Evolutionary conservation across 371 early-diverging fungal genomes (phyloP), one percentile per base, ranked within the genome.

Genomic region (Rhizomucor miehei): DNA sequence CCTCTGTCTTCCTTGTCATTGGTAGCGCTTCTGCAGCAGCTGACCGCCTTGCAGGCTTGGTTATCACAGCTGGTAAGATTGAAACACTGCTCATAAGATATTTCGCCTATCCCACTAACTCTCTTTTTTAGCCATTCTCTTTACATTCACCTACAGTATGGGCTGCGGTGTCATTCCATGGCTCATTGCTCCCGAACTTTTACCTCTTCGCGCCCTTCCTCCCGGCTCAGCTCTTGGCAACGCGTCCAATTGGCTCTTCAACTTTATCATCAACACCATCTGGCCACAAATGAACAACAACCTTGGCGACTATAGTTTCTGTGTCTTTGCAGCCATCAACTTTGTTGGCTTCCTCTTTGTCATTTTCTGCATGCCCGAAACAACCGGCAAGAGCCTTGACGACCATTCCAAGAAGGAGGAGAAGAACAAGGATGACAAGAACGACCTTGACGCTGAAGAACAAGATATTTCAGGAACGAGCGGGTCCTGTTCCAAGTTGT

Each of bases 121-220:
- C 2, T 14, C 47, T 25, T 23, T 4, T 25, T 21, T 47, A 47
- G 75, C 69, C n/a, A 40, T 76, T 20, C 21, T 70, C 20, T 76
- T 66, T 48, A 65, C 67, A 6, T 65, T 65, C 23, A 66, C 73
- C 3, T 76, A 76, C 53, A 61, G 63, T 51, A 64, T 67, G 57
- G 77, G 77, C 13, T 76, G 77, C 56, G 77, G 77, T 65, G 77
- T 76, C 2, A 69, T 76, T 54, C 77, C 77, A 16, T 76, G 77
- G 77, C 56, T 76, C 55, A 70, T 73, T 58, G 77, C 77, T 19
- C 75, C 75, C 16, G 77, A 76, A 57, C 56, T 76, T 17, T 52
- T 76, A 43, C 77, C 77, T 14, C 62, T 76, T 52, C 60, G 63
- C 36, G 77, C 77, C 17, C 56, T 76, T 16, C 62, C 73, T 13